phyloP scores from a whole-genome alignment of 2,329 filamentous ascomycete species.

The Cytospora schulzeri region DNA sequence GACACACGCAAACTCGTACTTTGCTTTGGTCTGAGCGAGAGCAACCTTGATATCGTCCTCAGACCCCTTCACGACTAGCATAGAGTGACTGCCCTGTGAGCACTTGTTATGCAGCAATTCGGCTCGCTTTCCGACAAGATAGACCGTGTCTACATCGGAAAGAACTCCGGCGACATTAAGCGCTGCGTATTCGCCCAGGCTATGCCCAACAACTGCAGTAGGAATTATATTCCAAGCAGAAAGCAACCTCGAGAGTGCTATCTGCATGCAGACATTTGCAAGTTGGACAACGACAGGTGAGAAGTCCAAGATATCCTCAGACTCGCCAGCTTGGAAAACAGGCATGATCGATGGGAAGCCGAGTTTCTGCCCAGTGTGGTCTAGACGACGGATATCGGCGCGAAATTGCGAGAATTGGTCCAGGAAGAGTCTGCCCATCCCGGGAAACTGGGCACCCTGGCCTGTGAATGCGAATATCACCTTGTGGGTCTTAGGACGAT shows the following conservation, averaged over 20 bases:
- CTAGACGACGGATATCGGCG: conserved; percentile 54
- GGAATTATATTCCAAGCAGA: conserved; percentile 56
- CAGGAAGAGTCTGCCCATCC: conserved; percentile 50
- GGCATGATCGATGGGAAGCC: conserved; percentile 59
- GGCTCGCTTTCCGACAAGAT: conserved; percentile 69
- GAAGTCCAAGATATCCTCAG: conserved; percentile 43
- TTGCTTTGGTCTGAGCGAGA: conserved; percentile 44
- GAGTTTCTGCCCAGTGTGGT: conserved; percentile 50
- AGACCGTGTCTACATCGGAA: conserved; percentile 70
- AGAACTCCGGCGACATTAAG: conserved; percentile 71
- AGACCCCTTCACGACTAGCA: conserved; percentile 51
- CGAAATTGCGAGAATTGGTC: conserved; percentile 26
- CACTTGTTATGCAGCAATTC: conserved; percentile 65
- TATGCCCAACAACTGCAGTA: conserved; percentile 52
- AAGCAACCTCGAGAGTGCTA: conserved; percentile 59
- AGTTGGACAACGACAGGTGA: conserved; percentile 57
- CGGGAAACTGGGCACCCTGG: conserved; percentile 56
- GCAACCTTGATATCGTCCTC: conserved; percentile 55
- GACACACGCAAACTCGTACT: conserved; percentile 65
- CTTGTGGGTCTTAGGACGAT: conserved; percentile 46
- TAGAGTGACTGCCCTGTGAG: conserved; percentile 64
- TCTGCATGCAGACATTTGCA: conserved; percentile 56
- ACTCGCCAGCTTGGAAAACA: conserved; percentile 47
- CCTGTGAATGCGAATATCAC: conserved; percentile 58
- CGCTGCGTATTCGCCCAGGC: conserved; percentile 70